Base-by-base conservation (phyloP, 768 basidiomycete genomes). In the Leccinum variicolor region DNA sequence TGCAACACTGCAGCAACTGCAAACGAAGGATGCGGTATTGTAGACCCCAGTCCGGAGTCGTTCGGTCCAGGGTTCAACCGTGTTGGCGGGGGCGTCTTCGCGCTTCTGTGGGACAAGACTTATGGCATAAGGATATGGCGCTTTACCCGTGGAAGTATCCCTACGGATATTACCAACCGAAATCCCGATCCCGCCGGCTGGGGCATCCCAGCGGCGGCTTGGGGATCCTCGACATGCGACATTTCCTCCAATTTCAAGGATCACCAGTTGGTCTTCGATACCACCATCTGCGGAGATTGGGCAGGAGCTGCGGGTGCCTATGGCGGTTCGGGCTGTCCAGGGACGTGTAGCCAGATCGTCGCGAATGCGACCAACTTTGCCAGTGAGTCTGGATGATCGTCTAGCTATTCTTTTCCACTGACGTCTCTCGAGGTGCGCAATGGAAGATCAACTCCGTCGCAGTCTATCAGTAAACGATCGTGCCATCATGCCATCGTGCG, bases 361-460 rank as follows among this genome's bases (percentile, higher is more conserved):
- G 73, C 79, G 10, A 75, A 89, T 65, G 77, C 84, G 11, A 70
- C 59, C 25, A 88, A 85, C 72, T 89, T 83, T 68, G 62, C 53
- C 13, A 49, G 80, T 81, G 59, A 66, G 76, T 69, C n/a, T 28
- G 15, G 26, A 26, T 45, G 4, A 23, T 21, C 6, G 1, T 28
- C 13, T 3, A 8, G 3, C 33, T 29, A 19, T 13, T 2, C 0
- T 15, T 26, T 11, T 25, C 45, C 21, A 45, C 48, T 62, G 28
- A 67, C 33, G 59, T 60, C 14, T 23, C 5, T 54, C 7, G 61
- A 85, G 83, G 70, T 63, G 82, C 84, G 11, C 72, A 80, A 67
- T 85, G 83, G 83, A 69, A 74, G 61, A 75, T 86, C 67, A 81
- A 81, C 59, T 82, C 79, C 60, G 73, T 85, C 52, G 77, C 79